These are phyloP conservation scores for Tetracladium marchalianum DNA, from an alignment of 495 filamentous ascomycete genomes.

Conservation along the genomic window DNA sequence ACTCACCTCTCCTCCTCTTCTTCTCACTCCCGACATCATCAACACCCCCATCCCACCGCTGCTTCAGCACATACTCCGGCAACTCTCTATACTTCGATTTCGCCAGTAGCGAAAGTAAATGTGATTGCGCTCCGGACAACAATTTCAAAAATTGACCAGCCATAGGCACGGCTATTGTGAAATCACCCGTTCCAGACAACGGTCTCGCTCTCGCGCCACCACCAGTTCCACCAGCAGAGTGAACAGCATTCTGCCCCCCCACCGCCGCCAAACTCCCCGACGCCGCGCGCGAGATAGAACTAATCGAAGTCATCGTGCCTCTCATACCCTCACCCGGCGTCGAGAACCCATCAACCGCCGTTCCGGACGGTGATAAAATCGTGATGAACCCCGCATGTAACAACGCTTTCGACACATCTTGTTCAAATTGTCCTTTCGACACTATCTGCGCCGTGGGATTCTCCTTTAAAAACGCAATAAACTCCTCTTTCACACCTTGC, in stretches of 20 bases:
- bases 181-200: conserved; percentile 13
- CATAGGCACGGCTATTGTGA: conserved; percentile 62
- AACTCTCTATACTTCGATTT: conserved; percentile 55
- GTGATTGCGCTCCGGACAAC: conserved; percentile 51
- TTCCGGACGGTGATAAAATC: conserved; percentile 34
- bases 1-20: conserved; percentile 59
- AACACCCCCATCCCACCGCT: conserved; percentile 75
- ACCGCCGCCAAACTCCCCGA: conserved; percentile 55
- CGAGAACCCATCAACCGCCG: conserved; percentile 38
- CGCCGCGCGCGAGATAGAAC: conserved; percentile 42
- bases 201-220: conserved; percentile 13
- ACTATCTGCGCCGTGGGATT: conserved; percentile 46
- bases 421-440: conserved; percentile 33
- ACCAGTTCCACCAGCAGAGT: conserved; percentile 40
- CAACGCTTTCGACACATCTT: conserved; percentile 45
- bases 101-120: conserved; percentile 54
- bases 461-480: conserved; percentile 40
- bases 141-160: conserved; percentile 67
- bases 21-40: conserved; percentile 45
- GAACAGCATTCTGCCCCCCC: conserved; percentile 47
- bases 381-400: conserved; percentile 67
- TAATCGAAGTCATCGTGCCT: conserved; percentile 40
- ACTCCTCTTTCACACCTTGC: conserved; percentile 44
- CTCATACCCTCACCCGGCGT: conserved; percentile 38
- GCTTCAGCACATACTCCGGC: conserved; percentile 54